Evolutionary conservation across 371 early-diverging fungal genomes (phyloP), one percentile per base, ranked within the genome.

Genomic region (Syncephalastrum contaminatum): DNA sequence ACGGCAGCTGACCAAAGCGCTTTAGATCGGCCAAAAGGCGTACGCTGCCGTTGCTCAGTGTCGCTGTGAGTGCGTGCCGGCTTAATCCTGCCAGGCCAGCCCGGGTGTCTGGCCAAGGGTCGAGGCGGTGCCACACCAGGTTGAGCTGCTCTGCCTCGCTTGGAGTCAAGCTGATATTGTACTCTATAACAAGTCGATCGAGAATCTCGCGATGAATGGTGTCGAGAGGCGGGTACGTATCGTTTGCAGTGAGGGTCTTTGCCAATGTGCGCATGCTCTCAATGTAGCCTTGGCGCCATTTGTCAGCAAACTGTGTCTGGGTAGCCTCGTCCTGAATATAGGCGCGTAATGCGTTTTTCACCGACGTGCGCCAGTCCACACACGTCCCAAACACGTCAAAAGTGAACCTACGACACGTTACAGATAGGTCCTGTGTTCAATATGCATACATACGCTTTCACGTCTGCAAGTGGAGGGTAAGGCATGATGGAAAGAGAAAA

Each of bases 321-420:
- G 30, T 30, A 7, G 30, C 4, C 30, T 30, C 30, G 30, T 30
- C 30, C 7, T 3, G 30, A 7, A 30, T 8, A 8, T 5, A 30
- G 1, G 7, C 7, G 8, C 30, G 45, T 4, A 60, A 46, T 24
- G 48, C 60, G 4, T 21, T 51, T 20, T 27, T 40, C 8, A 60
- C 45, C 0, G 51, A 46, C n/a, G 43, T 50, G 12, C 47, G 49
- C 55, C 60, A 60, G 22, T 60, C 51, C 24, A 60, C 60, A 21
- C 49, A 44, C 12, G 60, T 60, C 13, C 60, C 60, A 41, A 60
- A 60, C 14, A 60, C 55, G 44, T 60, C 60, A 51, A 60, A 54
- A 4, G 45, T 45, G 18, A 60, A 54, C 5, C 60, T 60, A 30
- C 30, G 30, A 7, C 8, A 1, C 7, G 30, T 30, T 30, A 30